A percentile compares a stretch with the other conserved stretches of the same genome.
Evolutionary conservation across 441 rosid genomes (phyloP).

Genomic region (Populus trichocarpa): DNA sequence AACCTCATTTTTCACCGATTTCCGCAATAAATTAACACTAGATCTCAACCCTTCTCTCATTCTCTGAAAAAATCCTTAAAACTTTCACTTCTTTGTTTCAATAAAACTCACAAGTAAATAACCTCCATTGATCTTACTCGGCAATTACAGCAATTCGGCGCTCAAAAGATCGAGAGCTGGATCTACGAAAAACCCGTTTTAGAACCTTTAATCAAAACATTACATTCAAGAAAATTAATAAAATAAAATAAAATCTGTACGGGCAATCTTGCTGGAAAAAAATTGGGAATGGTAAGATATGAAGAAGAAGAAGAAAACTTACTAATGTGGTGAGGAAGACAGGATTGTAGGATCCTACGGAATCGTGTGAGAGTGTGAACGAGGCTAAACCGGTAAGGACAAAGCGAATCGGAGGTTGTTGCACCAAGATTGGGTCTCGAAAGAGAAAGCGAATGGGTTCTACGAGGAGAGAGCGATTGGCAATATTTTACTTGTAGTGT

Average conservation of each 20-base stretch:
- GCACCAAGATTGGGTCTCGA: background rate
- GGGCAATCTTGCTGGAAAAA: background rate
- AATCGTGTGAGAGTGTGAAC: background rate
- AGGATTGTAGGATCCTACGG: background rate
- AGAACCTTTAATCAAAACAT: background rate
- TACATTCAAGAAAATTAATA: background rate
- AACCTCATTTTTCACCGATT: conserved; percentile 25
- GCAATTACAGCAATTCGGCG: background rate
- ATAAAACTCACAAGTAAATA: background rate
- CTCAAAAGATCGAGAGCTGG: conserved; percentile 3
- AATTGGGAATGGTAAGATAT: background rate
- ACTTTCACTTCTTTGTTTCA: conserved; percentile 8
- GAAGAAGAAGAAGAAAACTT: background rate
- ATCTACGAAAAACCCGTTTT: background rate
- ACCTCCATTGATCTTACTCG: background rate
- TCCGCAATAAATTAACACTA: conserved; percentile 16
- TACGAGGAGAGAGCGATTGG: background rate
- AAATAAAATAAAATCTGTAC: background rate
- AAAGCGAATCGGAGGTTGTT: background rate
- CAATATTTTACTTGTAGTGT: background rate
- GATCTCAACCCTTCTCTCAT: conserved; percentile 57
- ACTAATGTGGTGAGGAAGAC: background rate
- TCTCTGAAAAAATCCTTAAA: conserved; percentile 11
- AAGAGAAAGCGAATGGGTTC: background rate
- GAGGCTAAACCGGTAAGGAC: background rate